Conservation (phyloP, 2,329 filamentous ascomycete genomes). For the Cytospora piceae region DNA sequence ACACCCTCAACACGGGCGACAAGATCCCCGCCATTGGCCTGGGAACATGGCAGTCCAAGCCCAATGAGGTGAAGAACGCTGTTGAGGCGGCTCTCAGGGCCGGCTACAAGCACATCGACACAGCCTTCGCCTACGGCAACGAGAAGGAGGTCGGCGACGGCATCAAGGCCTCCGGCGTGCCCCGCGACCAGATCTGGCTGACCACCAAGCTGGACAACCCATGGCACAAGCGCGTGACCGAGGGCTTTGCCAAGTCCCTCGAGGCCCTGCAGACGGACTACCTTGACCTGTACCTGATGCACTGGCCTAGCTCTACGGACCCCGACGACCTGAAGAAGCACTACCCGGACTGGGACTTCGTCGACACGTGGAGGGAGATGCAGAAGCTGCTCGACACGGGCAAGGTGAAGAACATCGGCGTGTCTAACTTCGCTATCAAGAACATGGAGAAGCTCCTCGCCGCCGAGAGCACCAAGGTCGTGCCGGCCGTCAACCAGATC, state of each 20-base stretch:
- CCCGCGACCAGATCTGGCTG: slow-evolving; percentile 69
- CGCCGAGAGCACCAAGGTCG: slow-evolving; percentile 63
- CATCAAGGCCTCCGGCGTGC: slow-evolving; percentile 65
- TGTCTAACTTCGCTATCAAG: slow-evolving; percentile 83
- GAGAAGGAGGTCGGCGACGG: slow-evolving; percentile 70
- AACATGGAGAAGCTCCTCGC: slow-evolving; percentile 79
- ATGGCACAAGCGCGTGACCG: slow-evolving; percentile 70
- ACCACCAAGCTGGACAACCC: slow-evolving; percentile 78
- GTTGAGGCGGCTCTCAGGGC: slow-evolving; percentile 69
- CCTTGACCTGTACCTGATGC: slow-evolving; percentile 72
- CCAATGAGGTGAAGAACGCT: slow-evolving; percentile 69
- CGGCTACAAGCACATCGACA: slow-evolving; percentile 79
- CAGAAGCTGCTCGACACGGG: slow-evolving; percentile 70
- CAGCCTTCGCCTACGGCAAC: slow-evolving; percentile 78
- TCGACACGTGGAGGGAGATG: slow-evolving; percentile 77
- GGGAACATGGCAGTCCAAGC: slow-evolving; percentile 78
- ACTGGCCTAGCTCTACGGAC: slow-evolving; percentile 70
- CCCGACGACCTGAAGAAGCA: slow-evolving; percentile 68
- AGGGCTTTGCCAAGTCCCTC: slow-evolving; percentile 64
- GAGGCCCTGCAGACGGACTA: slow-evolving; percentile 66
- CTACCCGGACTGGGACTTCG: slow-evolving; percentile 77
- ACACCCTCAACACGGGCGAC: slow-evolving; percentile 74
- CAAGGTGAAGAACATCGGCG: slow-evolving; percentile 80
- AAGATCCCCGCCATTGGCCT: slow-evolving; percentile 78
- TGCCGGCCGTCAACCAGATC: slow-evolving; percentile 77